Evolutionary conservation across 2,329 filamentous ascomycete species (phyloP).

Genomic region (Grosmannia serpens): DNA sequence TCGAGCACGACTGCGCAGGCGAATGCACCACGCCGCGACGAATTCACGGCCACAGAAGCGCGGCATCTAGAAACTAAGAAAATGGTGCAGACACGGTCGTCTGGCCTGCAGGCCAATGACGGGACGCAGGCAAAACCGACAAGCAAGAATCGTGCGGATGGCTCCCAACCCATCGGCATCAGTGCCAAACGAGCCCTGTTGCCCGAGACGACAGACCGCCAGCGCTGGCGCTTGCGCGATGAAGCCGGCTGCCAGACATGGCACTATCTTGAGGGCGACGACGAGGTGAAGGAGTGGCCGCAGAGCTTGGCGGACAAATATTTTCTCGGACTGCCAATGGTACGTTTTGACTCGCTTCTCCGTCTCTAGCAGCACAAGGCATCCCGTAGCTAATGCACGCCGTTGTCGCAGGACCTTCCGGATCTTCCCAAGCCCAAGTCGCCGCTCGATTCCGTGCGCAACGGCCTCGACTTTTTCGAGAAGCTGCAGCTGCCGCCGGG

Average conservation of each 20-base stretch:
- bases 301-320: constrained; percentile 86
- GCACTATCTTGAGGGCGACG: constrained; percentile 74
- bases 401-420: constrained; percentile 53
- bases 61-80: background rate
- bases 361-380: background rate
- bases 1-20: background rate
- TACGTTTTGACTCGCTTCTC: constrained; percentile 25
- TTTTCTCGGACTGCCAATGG: constrained; percentile 67
- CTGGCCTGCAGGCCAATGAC: constrained; percentile 16
- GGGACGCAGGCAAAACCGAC: constrained; percentile 15
- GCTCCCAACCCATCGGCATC: constrained; percentile 17
- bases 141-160: constrained; percentile 28
- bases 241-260: constrained; percentile 82
- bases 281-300: constrained; percentile 66
- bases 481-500: constrained; percentile 79
- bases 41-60: background rate
- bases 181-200: constrained; percentile 3
- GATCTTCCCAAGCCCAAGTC: constrained; percentile 57
- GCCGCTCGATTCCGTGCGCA: constrained; percentile 66
- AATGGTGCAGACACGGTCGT: constrained; percentile 14
- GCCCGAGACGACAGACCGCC: constrained; percentile 57
- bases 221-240: constrained; percentile 74
- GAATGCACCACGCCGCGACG: background rate
- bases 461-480: constrained; percentile 81
- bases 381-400: background rate